These are phyloP conservation scores for Themeda triandra DNA, from an alignment of 176 grass and related monocot genomes.

Conservation along the genomic window DNA sequence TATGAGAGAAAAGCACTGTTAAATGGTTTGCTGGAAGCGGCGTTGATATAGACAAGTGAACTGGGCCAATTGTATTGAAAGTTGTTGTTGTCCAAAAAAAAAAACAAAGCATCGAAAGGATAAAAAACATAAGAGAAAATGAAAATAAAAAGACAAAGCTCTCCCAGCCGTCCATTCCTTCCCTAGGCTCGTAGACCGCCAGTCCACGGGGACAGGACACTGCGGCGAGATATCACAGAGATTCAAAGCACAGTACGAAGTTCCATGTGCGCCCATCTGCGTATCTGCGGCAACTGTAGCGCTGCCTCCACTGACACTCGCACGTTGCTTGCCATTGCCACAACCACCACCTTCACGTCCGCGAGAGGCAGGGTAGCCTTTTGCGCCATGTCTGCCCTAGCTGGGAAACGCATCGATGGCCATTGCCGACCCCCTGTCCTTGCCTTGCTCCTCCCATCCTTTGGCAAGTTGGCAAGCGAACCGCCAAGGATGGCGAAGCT, in stretches of 20 bases:
- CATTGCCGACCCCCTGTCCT: background rate
- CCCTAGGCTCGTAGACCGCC: background rate
- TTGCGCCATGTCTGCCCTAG: conserved; percentile 1
- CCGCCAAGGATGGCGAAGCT: no score
- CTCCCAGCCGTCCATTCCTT: conserved; percentile 7
- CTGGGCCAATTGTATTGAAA: no score
- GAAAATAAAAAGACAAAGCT: background rate
- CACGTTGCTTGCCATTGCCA: conserved; percentile 25
- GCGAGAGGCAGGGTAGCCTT: background rate
- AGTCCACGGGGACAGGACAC: conserved; percentile 10
- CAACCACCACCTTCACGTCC: background rate
- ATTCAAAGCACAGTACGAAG: conserved; percentile 31
- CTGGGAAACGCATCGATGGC: conserved; percentile 13
- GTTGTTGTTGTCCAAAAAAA: no score
- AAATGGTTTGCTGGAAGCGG: no score
- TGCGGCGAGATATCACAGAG: background rate
- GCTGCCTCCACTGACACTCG: conserved; percentile 17
- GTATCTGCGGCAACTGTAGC: conserved; percentile 13
- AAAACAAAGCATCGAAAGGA: no score
- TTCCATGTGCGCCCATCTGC: conserved; percentile 21
- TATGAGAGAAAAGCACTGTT: no score
- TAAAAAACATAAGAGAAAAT: no score
- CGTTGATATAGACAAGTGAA: no score
- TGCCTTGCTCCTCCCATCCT: no score
- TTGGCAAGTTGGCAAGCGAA: background rate